These are phyloP conservation scores for Albatrellus ellisii DNA, from an alignment of 768 basidiomycete genomes.

Conservation along the genomic window DNA sequence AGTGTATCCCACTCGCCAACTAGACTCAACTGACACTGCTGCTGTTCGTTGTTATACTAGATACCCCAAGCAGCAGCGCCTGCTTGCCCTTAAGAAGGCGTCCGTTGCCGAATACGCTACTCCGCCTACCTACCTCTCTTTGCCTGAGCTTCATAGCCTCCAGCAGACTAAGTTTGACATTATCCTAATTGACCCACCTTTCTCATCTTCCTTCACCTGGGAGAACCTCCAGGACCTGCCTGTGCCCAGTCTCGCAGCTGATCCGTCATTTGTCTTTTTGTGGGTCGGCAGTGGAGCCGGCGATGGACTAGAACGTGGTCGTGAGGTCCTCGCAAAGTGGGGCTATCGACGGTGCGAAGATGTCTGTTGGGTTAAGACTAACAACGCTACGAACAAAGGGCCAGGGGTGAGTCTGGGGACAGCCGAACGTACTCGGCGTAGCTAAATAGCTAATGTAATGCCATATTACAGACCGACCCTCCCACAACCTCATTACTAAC, in stretches of 20 bases:
- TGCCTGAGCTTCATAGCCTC: slow-evolving; percentile 39
- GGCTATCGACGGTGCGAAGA: slow-evolving; percentile 93
- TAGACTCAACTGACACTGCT: slow-evolving; percentile 1
- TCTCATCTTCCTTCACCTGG: slow-evolving; percentile 80
- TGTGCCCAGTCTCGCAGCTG: slow-evolving; percentile 69
- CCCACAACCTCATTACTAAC: slow-evolving; percentile 79
- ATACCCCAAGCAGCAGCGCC: slow-evolving; percentile 86
- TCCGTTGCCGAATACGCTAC: slow-evolving; percentile 59
- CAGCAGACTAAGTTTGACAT: slow-evolving; percentile 75
- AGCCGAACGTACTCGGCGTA: too few relatives aligned
- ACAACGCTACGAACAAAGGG: slow-evolving; percentile 53
- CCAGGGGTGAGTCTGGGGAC: slow-evolving; percentile 45
- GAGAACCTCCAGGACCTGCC: slow-evolving; percentile 73
- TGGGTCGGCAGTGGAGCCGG: slow-evolving; percentile 92
- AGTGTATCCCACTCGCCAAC: neutral
- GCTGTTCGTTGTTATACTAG: slow-evolving; percentile 25
- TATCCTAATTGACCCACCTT: slow-evolving; percentile 85
- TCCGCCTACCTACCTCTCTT: slow-evolving; percentile 61
- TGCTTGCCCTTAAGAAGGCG: slow-evolving; percentile 72
- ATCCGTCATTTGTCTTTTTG: slow-evolving; percentile 88
- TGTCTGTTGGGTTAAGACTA: slow-evolving; percentile 98
- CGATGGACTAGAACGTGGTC: slow-evolving; percentile 82
- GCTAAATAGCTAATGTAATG: slow-evolving; percentile 7
- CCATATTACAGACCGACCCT: slow-evolving; percentile 50
- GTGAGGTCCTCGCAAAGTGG: slow-evolving; percentile 88